Evolutionary conservation across 371 early-diverging fungal species (phyloP).

Genomic region (Racocetra persica): DNA sequence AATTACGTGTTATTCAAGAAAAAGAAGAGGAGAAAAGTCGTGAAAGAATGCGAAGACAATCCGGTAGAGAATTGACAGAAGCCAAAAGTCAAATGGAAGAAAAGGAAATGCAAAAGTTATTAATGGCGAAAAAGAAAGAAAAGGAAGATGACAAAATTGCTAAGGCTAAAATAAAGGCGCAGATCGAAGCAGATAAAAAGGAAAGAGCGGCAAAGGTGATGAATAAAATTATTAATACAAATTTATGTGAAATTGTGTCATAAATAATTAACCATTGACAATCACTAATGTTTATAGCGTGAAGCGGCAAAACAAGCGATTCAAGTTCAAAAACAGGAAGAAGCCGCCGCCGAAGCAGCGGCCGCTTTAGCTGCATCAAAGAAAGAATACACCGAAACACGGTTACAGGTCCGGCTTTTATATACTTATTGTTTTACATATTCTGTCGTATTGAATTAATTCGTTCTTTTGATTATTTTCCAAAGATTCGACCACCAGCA

Average conservation of each 20-base stretch:
- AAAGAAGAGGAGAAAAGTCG: constrained; percentile 72
- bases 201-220: constrained; percentile 69
- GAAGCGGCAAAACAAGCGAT: constrained; percentile 47
- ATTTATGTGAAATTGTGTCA: not conserved
- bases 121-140: constrained; percentile 77
- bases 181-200: constrained; percentile 85
- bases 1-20: constrained; percentile 66
- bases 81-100: constrained; percentile 77
- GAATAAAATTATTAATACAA: not conserved
- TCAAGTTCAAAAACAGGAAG: constrained; percentile 41
- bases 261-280: constrained; percentile 36
- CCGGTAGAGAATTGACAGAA: constrained; percentile 81
- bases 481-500: constrained; percentile 42
- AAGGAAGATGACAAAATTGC: constrained; percentile 83
- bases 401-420: constrained; percentile 66
- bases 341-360: constrained; percentile 44
- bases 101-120: constrained; percentile 74
- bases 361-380: constrained; percentile 46
- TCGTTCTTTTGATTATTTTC: not conserved
- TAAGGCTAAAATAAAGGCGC: constrained; percentile 78
- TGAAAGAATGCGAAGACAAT: constrained; percentile 82
- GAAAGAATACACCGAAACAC: constrained; percentile 73
- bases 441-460: too few species aligned
- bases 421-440: constrained; percentile 36
- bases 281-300: constrained; percentile 33